Conservation (phyloP, 768 basidiomycete species). For the Trichaptum fuscoviolaceum region DNA sequence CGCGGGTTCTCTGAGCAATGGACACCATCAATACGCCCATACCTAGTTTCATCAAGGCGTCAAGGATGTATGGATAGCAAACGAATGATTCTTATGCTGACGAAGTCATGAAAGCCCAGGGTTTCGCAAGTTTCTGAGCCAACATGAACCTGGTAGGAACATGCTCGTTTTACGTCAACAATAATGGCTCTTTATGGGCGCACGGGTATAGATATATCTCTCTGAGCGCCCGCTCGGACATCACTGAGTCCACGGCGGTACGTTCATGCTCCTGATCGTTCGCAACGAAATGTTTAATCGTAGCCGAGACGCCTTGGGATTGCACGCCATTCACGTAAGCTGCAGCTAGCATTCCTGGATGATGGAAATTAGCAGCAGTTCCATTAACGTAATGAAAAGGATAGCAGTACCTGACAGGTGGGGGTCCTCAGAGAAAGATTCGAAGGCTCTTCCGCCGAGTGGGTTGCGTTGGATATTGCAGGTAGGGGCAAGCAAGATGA, state of each 20-base stretch:
- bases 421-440: constrained; percentile 71
- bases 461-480: constrained; percentile 70
- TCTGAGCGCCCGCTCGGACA: constrained; percentile 61
- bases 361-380: constrained; percentile 8
- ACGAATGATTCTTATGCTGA: constrained; percentile 23
- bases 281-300: constrained; percentile 70
- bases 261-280: constrained; percentile 76
- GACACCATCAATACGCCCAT: constrained; percentile 55
- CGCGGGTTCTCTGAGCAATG: constrained; percentile 52
- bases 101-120: constrained; percentile 67
- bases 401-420: constrained; percentile 46
- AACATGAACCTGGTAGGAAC: constrained; percentile 35
- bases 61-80: constrained; percentile 2
- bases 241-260: constrained; percentile 54
- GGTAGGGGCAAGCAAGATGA: constrained; percentile 64
- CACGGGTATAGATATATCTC: constrained; percentile 72
- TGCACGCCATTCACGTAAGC: constrained; percentile 70
- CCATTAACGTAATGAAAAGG: not conserved
- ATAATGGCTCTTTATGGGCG: constrained; percentile 17
- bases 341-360: constrained; percentile 49
- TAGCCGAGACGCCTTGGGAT: constrained; percentile 56
- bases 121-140: constrained; percentile 56
- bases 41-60: constrained; percentile 27
- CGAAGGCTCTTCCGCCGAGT: constrained; percentile 58
- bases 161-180: not conserved